A percentile compares a stretch with the other conserved stretches of the same genome.
Conservation (phyloP, 2,329 filamentous ascomycete genomes). For the Ophiocordyceps camponoti-rufipedis region DNA sequence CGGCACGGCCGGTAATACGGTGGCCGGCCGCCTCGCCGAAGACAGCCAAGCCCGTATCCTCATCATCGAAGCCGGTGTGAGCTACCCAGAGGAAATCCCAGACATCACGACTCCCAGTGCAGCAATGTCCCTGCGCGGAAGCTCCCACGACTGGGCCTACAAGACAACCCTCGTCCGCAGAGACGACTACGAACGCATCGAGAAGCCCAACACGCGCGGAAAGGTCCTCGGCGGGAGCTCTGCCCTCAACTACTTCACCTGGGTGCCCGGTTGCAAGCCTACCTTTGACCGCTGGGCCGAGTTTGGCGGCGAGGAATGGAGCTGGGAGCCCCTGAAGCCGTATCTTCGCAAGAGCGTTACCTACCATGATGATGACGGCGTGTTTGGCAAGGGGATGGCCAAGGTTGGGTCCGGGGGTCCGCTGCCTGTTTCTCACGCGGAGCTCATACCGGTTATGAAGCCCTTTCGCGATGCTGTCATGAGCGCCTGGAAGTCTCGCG, state of each 20-base stretch:
- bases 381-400: conserved; percentile 24
- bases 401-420: conserved; percentile 34
- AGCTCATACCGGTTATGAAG: conserved; percentile 30
- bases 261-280: conserved; percentile 36
- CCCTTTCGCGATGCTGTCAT: conserved; percentile 30
- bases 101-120: conserved; percentile 33
- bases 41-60: conserved; percentile 21
- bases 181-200: conserved; percentile 38
- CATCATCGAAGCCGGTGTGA: conserved; percentile 27
- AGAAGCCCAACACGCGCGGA: conserved; percentile 44
- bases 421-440: conserved; percentile 33
- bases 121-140: conserved; percentile 33
- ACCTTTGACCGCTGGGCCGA: conserved; percentile 55
- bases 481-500: conserved; percentile 34
- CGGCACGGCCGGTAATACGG: conserved; percentile 17
- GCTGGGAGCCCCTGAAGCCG: conserved; percentile 28
- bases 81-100: conserved; percentile 27
- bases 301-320: conserved; percentile 51
- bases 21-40: conserved; percentile 17
- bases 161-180: conserved; percentile 43
- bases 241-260: conserved; percentile 45
- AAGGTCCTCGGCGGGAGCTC: conserved; percentile 40
- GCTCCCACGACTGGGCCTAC: conserved; percentile 40
- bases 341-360: conserved; percentile 38
- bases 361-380: conserved; percentile 34